Base-by-base conservation (phyloP, 2,329 filamentous ascomycete species). In the Fusarium buharicum region DNA sequence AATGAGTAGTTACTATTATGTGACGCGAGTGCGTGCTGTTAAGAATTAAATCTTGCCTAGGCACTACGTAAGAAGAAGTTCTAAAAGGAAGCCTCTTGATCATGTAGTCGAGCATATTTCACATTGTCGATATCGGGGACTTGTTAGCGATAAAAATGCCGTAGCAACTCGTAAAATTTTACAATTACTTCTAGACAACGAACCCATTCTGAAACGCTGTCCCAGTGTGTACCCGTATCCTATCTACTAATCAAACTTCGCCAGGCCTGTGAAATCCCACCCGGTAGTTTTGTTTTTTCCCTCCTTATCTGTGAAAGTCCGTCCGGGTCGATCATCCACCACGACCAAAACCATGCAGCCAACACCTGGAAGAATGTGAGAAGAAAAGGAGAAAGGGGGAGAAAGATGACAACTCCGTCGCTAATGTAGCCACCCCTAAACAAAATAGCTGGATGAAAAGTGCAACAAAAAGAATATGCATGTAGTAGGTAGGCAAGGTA, bases 321-420 rank as follows among this genome's bases (percentile, higher is more conserved):
- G n/a, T 50, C 55, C 43, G 18, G 45, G 36, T 39, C 58, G 17
- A 37, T 30, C 41, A 20, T 31, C 56, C 48, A 31, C 51, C 59
- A 39, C 56, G 46, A 46, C 52, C 62, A 52, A 62, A 55, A 50
- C 61, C 51, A 58, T 65, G 61, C 56, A 65, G 16, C 38, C 51
- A 56, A 22, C 51, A 47, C 18, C 22, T 46, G 33, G 39, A 20
- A 37, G 24, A 44, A 45, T 17, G 20, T 44, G 41, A 48, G 48
- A 59, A 37, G 28, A 40, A 24, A 18, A 40, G 46, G 49, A 34
- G 38, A 27, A 40, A 52, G 44, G 20, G 27, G 24, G 36, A n/a
- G 43, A 56, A 61, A 60, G 38, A 64, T 48, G 41, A 61, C 60
- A 77, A 77, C 75, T 76, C 75, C 75, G 68, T 76, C 75, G 75